Base-by-base conservation (phyloP, 2,329 filamentous ascomycete genomes). In the Westerdykella ornata region DNA sequence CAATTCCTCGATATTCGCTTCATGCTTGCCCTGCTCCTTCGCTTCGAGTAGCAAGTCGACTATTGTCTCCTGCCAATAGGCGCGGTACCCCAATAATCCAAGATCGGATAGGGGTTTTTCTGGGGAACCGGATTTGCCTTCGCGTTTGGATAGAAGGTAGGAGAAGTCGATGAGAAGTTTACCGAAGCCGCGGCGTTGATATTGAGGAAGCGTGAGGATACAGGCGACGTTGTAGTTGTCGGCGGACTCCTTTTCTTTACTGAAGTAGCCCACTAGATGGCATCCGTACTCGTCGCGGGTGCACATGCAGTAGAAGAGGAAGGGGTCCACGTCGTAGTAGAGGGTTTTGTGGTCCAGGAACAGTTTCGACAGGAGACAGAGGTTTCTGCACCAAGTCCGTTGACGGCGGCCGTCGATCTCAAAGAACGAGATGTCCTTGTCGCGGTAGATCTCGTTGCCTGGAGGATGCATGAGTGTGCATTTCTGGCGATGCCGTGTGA, bases 261-360 rank as follows among this genome's bases (percentile, higher is more conserved):
- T 94, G 67, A 98, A 98, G 63, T 96, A 98, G n/a, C 92, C 92
- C n/a, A 98, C 86, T 37, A 98, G 78, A 60, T 97, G 92, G 57
- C 85, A 92, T 12, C 92, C 92, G 55, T 88, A 83, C 37, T 94
- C 88, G 49, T 89, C 86, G 52, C 85, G 81, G 31, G 82, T 84
- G 18, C 87, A 87, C 90, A 98, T 96, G 65, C 95, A 90, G 68
- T 98, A 98, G 72, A 98, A 98, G 28, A 98, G 71, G 62, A 98
- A 98, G 0, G 92, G 92, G 50, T 98, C 92, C n/a, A 98, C 92
- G 56, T 98, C 92, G 70, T 98, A 98, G 72, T 96, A 98, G 6
- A 98, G 80, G 4, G 92, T 97, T 68, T 98, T 98, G 66, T 96
- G 94, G 52, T 94, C 92, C 29, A 98, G 76, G 62, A 98, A 98